phyloP scores from a whole-genome alignment of 768 basidiomycete genomes.

The Strobilomyces echinocephalus region DNA sequence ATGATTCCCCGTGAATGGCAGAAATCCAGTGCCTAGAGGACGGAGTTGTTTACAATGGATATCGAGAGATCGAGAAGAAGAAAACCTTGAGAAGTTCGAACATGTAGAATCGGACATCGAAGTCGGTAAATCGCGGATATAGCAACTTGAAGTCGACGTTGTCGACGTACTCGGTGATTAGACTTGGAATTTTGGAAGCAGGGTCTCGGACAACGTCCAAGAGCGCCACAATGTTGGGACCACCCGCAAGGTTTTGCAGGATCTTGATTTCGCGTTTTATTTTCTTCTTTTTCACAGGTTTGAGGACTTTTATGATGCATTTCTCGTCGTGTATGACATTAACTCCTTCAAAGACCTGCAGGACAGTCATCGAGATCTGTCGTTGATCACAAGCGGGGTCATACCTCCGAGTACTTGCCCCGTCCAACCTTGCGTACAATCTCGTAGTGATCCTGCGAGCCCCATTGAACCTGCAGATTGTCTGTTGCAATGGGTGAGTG shows the following conservation, averaged over 20 bases:
- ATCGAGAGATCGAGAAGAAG: conserved; percentile 10
- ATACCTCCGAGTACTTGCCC: conserved; percentile 92
- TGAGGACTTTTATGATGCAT: conserved; percentile 97
- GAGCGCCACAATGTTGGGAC: conserved; percentile 89
- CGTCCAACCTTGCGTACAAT: conserved; percentile 94
- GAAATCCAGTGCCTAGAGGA: conserved; percentile 79
- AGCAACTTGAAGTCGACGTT: conserved; percentile 97
- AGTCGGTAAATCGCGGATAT: conserved; percentile 93
- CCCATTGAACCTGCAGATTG: conserved; percentile 97
- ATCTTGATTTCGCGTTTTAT: conserved; percentile 99
- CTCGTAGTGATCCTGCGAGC: conserved; percentile 95
- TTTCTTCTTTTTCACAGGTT: conserved; percentile 99
- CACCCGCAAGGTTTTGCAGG: conserved; percentile 91
- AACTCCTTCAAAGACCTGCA: conserved; percentile 87
- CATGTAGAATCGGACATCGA: conserved; percentile 96
- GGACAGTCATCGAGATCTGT: conserved; percentile 12
- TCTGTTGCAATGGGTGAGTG: conserved; percentile 44
- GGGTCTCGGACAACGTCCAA: conserved; percentile 96
- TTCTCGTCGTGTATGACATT: conserved; percentile 89
- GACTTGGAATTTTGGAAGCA: conserved; percentile 92
- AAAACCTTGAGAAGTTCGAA: conserved; percentile 86
- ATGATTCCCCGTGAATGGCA: conserved; percentile 99
- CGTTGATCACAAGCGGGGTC: conserved; percentile 13
- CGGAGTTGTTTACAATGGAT: not conserved
- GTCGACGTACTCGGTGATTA: conserved; percentile 97